A percentile compares a stretch with the other conserved stretches of the same genome.
Evolutionary conservation across 208 protist species (phyloP).

Genomic region (Vickermania spadyakhi): DNA sequence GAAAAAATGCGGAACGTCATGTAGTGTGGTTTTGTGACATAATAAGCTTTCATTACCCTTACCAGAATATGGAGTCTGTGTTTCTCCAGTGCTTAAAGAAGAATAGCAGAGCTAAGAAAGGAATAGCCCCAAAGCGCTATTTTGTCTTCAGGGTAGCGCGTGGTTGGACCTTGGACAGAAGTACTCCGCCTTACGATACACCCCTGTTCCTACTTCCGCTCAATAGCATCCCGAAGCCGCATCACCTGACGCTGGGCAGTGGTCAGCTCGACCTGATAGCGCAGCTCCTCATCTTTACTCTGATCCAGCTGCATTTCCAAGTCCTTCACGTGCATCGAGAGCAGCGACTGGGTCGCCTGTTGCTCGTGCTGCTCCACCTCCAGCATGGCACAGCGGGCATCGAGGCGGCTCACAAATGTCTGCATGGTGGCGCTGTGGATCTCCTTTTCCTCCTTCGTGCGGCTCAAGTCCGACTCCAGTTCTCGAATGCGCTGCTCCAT

Average conservation of each 20-base stretch:
- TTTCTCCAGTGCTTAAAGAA: no score
- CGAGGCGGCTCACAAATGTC: neutral
- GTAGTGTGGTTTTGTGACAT: no score
- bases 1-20: no score
- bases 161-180: no score
- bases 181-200: slow-evolving; percentile 5
- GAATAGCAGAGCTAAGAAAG: neutral
- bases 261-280: neutral
- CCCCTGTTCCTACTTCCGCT: slow-evolving; percentile 10
- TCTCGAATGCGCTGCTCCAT: neutral
- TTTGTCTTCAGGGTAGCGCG: no score
- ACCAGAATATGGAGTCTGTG: no score
- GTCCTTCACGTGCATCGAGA: neutral
- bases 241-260: neutral
- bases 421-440: neutral
- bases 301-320: neutral
- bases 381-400: neutral
- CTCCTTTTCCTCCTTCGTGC: neutral
- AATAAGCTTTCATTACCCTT: no score
- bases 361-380: neutral
- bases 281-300: neutral
- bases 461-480: neutral
- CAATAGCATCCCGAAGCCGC: slow-evolving; percentile 3
- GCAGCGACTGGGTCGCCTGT: neutral
- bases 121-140: neutral